Evolutionary conservation across 1,284 basidiomycete species (phyloP).

Genomic region (Wallemia hederae): DNA sequence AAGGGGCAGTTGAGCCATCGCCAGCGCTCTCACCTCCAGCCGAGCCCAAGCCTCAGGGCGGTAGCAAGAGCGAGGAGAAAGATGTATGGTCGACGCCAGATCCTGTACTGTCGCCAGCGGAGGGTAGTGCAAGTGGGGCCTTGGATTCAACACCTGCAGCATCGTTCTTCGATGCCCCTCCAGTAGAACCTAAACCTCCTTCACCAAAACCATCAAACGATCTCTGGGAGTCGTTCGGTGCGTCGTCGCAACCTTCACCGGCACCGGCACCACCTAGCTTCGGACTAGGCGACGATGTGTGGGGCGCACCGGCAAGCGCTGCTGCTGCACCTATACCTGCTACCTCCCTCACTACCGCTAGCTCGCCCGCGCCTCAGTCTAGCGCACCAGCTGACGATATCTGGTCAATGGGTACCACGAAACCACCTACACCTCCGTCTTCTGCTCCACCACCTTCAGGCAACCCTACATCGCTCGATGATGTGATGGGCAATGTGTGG

Average conservation of each 20-base stretch:
- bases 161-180: background rate
- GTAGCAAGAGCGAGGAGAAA: background rate
- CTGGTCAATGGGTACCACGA: background rate
- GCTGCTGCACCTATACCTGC: too few species aligned
- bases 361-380: background rate
- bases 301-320: background rate
- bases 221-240: background rate
- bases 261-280: background rate
- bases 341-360: background rate
- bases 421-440: background rate
- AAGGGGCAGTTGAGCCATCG: too few species aligned
- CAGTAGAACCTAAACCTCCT: too few species aligned
- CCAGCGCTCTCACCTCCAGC: too few species aligned
- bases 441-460: background rate
- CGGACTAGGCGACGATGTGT: background rate
- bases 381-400: background rate
- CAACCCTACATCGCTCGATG: background rate
- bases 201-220: background rate
- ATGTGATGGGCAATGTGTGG: background rate
- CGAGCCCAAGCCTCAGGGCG: background rate
- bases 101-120: background rate
- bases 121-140: background rate
- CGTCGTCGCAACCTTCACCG: background rate
- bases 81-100: background rate
- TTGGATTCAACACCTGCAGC: background rate